Evolutionary conservation across 2,329 filamentous ascomycete species (phyloP), one percentile per base, ranked within the genome.

Genomic region (Xylaria sp.): DNA sequence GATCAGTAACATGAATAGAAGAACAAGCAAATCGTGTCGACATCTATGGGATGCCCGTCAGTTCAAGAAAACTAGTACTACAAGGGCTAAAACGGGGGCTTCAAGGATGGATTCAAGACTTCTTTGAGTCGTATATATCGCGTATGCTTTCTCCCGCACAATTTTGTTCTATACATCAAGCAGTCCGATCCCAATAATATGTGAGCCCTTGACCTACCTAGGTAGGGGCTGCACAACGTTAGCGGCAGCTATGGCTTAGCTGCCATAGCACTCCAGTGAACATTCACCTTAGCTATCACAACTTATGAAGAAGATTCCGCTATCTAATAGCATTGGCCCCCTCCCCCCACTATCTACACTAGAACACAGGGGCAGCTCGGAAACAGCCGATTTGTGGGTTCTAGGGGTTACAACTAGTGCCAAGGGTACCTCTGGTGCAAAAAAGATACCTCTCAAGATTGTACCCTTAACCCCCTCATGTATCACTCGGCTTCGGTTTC

Each of bases 401-500:
- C 29, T 9, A 27, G 10, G 51, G 51, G 27, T 21, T 35, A 8
- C 21, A 2, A 35, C 21, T 32, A 12, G 16, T 4, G 51, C 25
- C 48, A 51, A 51, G 48, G 13, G 48, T 51, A 51, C 48, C 12
- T 51, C 48, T 48, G 35, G 35, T 42, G 23, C 35, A 10, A 18
- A 57, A 37, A 57, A 57, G 32, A 8, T 57, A 57, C 54, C 16
- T 27, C 4, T 42, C 35, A 18, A 25, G 5, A n/a, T 27, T 23
- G 54, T 57, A 57, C 32, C 27, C 10, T 23, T 23, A 3, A n/a
- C n/a, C 25, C 25, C 23, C 13, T 25, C 4, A 5, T 50, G 29
- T 27, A 12, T 54, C 27, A 10, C 2, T 35, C 51, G 27, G 51
- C 21, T 8, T 57, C 61, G 53, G 53, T 47, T 54, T 65, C 27